Evolutionary conservation across 129 eudicot genomes (phyloP).

Genomic region (Artemisia annua): DNA sequence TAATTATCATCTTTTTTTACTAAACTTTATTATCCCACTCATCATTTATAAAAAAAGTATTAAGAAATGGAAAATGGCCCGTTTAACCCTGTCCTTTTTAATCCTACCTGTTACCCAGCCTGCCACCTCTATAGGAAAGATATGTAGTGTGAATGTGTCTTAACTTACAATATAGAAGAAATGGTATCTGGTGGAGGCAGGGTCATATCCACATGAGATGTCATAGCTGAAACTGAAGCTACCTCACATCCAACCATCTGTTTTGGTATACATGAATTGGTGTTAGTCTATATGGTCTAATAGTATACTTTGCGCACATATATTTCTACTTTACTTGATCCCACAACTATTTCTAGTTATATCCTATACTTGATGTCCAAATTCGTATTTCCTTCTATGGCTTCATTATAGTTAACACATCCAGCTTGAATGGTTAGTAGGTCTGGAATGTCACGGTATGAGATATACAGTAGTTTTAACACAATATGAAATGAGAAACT

Average conservation of each 20-base stretch:
- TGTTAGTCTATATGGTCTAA: neutral
- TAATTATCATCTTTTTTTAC: too few relatives aligned
- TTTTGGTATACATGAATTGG: neutral
- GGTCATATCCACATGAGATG: constrained; percentile 34
- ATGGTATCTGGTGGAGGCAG: constrained; percentile 45
- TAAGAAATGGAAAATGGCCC: too few relatives aligned
- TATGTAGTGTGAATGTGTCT: neutral
- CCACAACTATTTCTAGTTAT: too few relatives aligned
- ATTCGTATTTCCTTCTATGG: neutral
- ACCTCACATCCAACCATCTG: constrained; percentile 93
- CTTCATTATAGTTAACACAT: too few relatives aligned
- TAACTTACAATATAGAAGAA: constrained; percentile 38
- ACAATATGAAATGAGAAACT: neutral
- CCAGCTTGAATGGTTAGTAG: too few relatives aligned
- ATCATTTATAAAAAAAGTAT: too few relatives aligned
- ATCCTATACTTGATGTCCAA: neutral
- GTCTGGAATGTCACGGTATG: too few relatives aligned
- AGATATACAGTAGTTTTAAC: too few relatives aligned
- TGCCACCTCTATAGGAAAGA: neutral
- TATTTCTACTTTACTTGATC: too few relatives aligned
- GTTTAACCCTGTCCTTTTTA: too few relatives aligned
- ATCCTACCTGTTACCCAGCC: too few relatives aligned
- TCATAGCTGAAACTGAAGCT: constrained; percentile 67
- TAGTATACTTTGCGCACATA: neutral
- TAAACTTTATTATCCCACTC: too few relatives aligned